Conservation (phyloP, 768 basidiomycete species). For the Termitomyces titanicus region DNA sequence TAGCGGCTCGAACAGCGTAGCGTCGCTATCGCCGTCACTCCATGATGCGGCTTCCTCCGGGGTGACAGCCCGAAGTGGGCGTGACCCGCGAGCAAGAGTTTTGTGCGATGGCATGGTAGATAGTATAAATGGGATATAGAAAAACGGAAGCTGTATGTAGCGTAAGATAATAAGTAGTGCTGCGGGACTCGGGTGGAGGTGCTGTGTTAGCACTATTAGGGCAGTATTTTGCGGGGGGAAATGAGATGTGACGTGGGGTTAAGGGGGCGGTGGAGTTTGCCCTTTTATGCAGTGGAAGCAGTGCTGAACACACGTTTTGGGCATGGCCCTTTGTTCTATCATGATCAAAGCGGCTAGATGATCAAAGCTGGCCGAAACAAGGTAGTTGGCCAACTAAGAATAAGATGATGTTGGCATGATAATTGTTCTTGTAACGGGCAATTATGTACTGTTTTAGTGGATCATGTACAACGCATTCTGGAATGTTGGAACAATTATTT, state of each 20-base stretch:
- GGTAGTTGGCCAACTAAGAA: conserved; percentile 1
- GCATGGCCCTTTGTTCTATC: conserved; percentile 21
- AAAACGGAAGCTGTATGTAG: neutral
- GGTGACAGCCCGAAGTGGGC: conserved; percentile 25
- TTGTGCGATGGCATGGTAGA: conserved; percentile 13
- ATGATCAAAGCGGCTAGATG: conserved; percentile 7
- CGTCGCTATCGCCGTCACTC: conserved; percentile 32
- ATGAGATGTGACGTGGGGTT: neutral
- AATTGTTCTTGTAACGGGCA: neutral
- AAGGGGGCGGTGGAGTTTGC: neutral
- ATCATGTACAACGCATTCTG: neutral
- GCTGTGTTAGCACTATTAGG: neutral
- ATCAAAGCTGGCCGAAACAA: conserved; percentile 17
- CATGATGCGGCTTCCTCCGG: conserved; percentile 32
- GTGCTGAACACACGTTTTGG: conserved; percentile 17
- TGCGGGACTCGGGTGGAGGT: conserved; percentile 4
- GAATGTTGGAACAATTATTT: neutral
- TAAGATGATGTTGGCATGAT: neutral
- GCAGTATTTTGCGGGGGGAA: neutral
- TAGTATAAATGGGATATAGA: neutral
- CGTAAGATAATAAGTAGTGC: conserved; percentile 1
- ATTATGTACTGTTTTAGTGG: neutral
- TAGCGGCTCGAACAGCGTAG: conserved; percentile 23
- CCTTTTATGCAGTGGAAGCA: conserved; percentile 17
- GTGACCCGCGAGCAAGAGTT: conserved; percentile 8